Evolutionary conservation across 495 filamentous ascomycete species (phyloP), one percentile per base, ranked within the genome.

Genomic region (Daldinia caldariorum): DNA sequence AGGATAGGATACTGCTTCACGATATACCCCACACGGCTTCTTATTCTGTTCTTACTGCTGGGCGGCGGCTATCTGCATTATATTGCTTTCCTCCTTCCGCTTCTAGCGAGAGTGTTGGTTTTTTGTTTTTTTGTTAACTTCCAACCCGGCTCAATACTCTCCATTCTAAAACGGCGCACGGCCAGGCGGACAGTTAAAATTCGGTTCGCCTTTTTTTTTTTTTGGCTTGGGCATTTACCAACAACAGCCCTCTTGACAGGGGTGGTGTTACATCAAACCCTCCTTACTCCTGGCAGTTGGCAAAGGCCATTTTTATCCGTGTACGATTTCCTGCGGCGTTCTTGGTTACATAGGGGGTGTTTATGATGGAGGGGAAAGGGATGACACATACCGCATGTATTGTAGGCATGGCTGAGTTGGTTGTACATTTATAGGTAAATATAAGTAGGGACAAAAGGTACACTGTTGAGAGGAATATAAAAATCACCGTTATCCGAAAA

Each of bases 1-100:
- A 47, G 38, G 20, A 60, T 43, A 47, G 53, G 61, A 58, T 61
- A 62, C 50, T 62, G 65, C 26, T 49, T 62, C 51, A 70, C 55
- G 64, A 65, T 57, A 70, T 72, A 72, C 69, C 69, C 66, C 66
- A 68, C 41, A 66, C 39, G 39, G 51, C 18, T 66, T 72, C 49
- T 65, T 55, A 29, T 57, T 51, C 41, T 41, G 49, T 37, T 58
- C 22, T 32, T 1, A 67, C 67, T 74, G 49, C 61, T 66, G 66
- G 68, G 61, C 65, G 71, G 69, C 66, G 61, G 65, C 31, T 61
- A 57, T 72, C 50, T 67, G 32, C 26, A 18, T 71, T 56, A n/a
- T 41, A 54, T 58, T 58, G 26, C 3, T 68, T 61, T 64, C 49
- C 18, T 73, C 50, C 53, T 3, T 20, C 49, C 38, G 38, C 39